Percentiles rank a stretch among this genome's conserved stretches.
Conservation (phyloP, 2,329 filamentous ascomycete species). For the Clarireedia paspali region DNA sequence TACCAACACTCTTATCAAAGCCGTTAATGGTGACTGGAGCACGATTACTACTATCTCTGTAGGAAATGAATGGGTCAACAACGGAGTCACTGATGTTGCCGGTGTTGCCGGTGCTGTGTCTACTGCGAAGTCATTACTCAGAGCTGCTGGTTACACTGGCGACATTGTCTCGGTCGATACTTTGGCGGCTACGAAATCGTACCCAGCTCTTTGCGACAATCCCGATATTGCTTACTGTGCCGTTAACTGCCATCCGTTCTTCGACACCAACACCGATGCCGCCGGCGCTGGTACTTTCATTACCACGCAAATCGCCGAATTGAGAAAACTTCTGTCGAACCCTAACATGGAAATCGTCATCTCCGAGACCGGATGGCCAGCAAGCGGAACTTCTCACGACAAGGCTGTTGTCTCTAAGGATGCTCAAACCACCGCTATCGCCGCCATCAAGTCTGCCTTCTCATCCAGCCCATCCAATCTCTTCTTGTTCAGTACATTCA, state of each 20-base stretch:
- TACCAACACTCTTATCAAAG: conserved; percentile 54
- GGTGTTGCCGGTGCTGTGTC: conserved; percentile 52
- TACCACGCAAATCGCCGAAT: conserved; percentile 41
- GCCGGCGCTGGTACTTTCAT: conserved; percentile 61
- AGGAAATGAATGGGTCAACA: conserved; percentile 75
- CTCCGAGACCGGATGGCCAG: conserved; percentile 82
- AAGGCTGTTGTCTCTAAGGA: conserved; percentile 58
- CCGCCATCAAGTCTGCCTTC: conserved; percentile 56
- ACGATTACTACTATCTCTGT: conserved; percentile 64
- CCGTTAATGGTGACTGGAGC: conserved; percentile 56
- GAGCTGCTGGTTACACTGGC: conserved; percentile 58
- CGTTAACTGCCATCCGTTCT: conserved; percentile 79
- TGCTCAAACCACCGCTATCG: conserved; percentile 60
- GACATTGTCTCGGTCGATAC: conserved; percentile 77
- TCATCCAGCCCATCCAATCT: conserved; percentile 41
- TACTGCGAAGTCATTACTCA: conserved; percentile 49
- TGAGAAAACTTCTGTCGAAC: conserved; percentile 36
- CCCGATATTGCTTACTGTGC: conserved; percentile 64
- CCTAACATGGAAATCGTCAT: conserved; percentile 56
- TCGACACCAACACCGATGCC: conserved; percentile 56
- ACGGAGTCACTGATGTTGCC: conserved; percentile 42
- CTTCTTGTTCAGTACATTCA: conserved; percentile 72
- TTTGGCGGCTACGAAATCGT: conserved; percentile 55
- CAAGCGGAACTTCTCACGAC: conserved; percentile 56
- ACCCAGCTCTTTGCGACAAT: conserved; percentile 61